phyloP scores from a whole-genome alignment of 2,329 filamentous ascomycete species.

The Pezicula neosporulosa region DNA sequence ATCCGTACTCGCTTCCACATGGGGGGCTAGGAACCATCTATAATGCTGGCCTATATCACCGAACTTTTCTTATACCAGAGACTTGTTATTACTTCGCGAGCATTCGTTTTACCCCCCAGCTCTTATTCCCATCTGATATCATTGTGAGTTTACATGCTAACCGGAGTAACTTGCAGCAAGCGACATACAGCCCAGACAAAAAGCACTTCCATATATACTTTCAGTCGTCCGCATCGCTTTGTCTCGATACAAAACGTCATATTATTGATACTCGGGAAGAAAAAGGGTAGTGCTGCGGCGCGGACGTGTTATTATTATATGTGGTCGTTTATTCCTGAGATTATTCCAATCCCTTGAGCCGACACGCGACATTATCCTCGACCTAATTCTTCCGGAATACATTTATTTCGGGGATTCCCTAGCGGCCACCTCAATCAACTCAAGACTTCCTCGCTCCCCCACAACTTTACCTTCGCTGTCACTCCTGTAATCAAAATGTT shows the following conservation, averaged over 20 bases:
- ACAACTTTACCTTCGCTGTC: slow-evolving; percentile 8
- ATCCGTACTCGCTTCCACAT: background rate
- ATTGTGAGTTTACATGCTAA: slow-evolving; percentile 1
- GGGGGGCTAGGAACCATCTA: slow-evolving; percentile 1
- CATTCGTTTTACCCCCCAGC: slow-evolving; percentile 1
- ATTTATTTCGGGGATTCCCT: slow-evolving; percentile 15
- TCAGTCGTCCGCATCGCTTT: background rate
- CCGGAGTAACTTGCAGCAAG: background rate
- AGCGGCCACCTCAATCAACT: slow-evolving; percentile 2
- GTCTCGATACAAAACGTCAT: no score
- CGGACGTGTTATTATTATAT: background rate
- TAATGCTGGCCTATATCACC: slow-evolving; percentile 13
- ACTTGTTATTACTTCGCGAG: background rate
- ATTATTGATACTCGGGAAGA: no score
- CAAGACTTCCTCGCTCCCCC: background rate
- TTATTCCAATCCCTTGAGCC: slow-evolving; percentile 8
- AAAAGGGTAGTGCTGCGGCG: no score
- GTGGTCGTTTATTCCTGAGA: slow-evolving; percentile 5
- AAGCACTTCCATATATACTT: background rate
- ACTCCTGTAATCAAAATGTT: slow-evolving; percentile 23
- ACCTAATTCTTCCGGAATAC: slow-evolving; percentile 8
- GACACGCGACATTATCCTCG: slow-evolving; percentile 11
- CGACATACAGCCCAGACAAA: background rate
- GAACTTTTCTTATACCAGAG: slow-evolving; percentile 5
- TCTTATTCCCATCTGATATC: slow-evolving; percentile 9